These are phyloP conservation scores for Hypoxylon perforatum DNA, from an alignment of 495 filamentous ascomycete genomes.

Conservation along the genomic window DNA sequence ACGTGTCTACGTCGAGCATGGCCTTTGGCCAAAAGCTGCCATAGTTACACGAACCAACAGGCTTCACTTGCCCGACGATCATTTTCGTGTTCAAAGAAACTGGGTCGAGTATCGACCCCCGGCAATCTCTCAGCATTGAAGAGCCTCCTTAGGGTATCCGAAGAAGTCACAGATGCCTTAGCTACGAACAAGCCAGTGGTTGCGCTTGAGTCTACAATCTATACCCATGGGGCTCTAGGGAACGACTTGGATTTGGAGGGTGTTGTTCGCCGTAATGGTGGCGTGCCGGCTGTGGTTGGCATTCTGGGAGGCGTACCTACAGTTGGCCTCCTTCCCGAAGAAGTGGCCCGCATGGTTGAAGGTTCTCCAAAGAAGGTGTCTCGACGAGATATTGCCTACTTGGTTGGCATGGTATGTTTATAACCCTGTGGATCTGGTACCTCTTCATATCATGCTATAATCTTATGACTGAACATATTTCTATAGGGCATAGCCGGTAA, in stretches of 20 bases:
- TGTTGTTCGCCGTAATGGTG: slow-evolving; percentile 81
- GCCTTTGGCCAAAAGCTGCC: slow-evolving; percentile 10
- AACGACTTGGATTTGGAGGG: slow-evolving; percentile 84
- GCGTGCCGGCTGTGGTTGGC: slow-evolving; percentile 91
- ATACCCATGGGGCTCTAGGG: slow-evolving; percentile 80
- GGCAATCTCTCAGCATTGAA: slow-evolving; percentile 49
- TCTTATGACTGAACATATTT: slow-evolving; percentile 18
- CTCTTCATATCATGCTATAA: slow-evolving; percentile 2
- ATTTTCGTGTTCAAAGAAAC: slow-evolving; percentile 28
- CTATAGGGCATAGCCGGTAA: slow-evolving; percentile 71
- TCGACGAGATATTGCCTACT: slow-evolving; percentile 83
- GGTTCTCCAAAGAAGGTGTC: slow-evolving; percentile 82
- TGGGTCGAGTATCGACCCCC: slow-evolving; percentile 18
- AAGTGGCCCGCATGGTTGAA: slow-evolving; percentile 77
- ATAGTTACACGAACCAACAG: not conserved
- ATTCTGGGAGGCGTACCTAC: slow-evolving; percentile 82
- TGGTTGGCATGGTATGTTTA: slow-evolving; percentile 76
- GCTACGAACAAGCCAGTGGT: slow-evolving; percentile 80
- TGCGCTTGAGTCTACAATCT: slow-evolving; percentile 90
- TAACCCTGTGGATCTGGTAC: slow-evolving; percentile 5
- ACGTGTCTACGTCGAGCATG: slow-evolving; percentile 9
- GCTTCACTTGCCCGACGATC: slow-evolving; percentile 2
- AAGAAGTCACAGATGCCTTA: slow-evolving; percentile 83
- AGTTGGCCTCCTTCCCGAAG: slow-evolving; percentile 76
- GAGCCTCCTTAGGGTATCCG: slow-evolving; percentile 76